Evolutionary conservation across 169 alveolate species (phyloP), one percentile per base, ranked within the genome.

Genomic region (Nephromyces sp.): DNA sequence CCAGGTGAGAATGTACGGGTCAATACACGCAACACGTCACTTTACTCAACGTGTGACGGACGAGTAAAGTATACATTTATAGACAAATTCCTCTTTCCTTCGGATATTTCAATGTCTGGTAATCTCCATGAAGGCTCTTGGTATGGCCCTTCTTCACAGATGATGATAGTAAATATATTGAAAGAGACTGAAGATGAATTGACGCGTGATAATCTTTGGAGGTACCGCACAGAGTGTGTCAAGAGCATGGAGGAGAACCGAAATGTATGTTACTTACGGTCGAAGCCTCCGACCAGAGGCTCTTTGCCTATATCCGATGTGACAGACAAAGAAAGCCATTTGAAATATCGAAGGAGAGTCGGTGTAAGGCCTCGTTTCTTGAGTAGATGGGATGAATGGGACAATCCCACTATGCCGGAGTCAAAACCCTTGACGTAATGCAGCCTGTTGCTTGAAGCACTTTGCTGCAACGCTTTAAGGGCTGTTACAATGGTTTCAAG

Each of bases 161-260:
- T 86, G 5, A 71, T 83, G 52, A 75, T 88, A 52, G 90, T 85
- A 30, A 90, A 90, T 75, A 92, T 91, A 27, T 72, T 91, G n/a
- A 93, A 93, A 22, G 93, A 86, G 71, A 85, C 75, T 25, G 75
- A 87, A 28, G 95, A 86, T 34, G 93, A 89, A 72, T 78, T 89
- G 27, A 75, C 84, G 33, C 81, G 87, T 63, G 90, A 82, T 0
- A 94, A 89, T 62, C 72, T 87, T 34, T 89, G 93, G 92, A 67
- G 96, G 24, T 91, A 91, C 72, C 78, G 96, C 21, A 91, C 93
- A 0, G 96, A 91, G 73, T 94, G 88, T 73, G 92, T 89, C 1
- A 67, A 80, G 15, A 68, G 87, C 53, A 65, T 83, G 43, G 93
- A 91, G 77, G 96, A 91, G 79, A 91, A 91, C 72, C 57, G 90